Evolutionary conservation across 2,329 filamentous ascomycete species (phyloP), one percentile per base, ranked within the genome.

Genomic region (Penicillium rolfsii): DNA sequence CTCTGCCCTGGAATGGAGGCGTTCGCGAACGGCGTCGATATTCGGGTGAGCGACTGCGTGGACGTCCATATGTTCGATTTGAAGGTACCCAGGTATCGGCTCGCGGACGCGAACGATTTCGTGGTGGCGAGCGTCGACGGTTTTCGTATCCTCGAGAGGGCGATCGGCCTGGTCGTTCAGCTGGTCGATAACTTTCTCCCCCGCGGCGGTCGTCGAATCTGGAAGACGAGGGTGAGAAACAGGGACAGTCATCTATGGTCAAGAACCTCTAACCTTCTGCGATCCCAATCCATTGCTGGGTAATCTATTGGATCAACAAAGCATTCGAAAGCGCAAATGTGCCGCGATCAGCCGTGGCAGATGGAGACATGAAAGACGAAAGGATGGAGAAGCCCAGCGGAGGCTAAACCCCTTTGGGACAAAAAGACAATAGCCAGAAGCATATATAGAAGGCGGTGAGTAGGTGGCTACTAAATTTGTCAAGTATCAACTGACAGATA

Each of bases 151-250:
- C 71, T 57, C 76, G 73, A 62, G 77, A 74, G 48, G 73, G 72
- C 53, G 71, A 74, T 40, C 74, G 73, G 59, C 67, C 66, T 35
- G 64, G 43, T 63, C 74, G 71, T 50, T 72, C 72, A 30, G 66
- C 64, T 11, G 77, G 77, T n/a, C 77, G 76, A 69, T 79, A 79
- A 61, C 77, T 79, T 66, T 79, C 77, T 53, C 77, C 76, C 43
- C 77, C 76, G 59, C 77, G 75, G n/a, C 77, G 74, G 33, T 76
- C 74, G 58, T 79, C 74, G 64, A 75, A 77, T 64, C 76, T 77
- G 60, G 40, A 55, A 30, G 33, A 45, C 43, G 48, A 24, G 6
- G 28, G 38, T 68, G 57, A 72, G 62, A 38, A 53, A 40, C 6
- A 6, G 35, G 19, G 1, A 28, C 16, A 14, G 30, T 22, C 30